These are phyloP conservation scores for Trichoderma orchidacearum DNA, from an alignment of 495 filamentous ascomycete species.

Conservation along the genomic window DNA sequence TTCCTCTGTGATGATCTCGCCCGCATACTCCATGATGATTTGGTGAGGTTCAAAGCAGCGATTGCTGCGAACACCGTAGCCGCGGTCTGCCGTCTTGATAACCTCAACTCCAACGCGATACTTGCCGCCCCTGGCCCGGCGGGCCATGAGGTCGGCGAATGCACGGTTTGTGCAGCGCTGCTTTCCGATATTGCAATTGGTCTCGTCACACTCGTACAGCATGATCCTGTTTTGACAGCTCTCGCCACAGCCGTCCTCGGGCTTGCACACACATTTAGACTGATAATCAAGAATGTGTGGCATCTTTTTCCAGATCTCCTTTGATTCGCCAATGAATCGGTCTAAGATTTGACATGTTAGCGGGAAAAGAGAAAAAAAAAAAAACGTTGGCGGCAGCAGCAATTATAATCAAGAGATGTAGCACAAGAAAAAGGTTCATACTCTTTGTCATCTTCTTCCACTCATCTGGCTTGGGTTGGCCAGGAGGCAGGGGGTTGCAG, in stretches of 20 bases:
- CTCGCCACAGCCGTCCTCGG: conserved; percentile 71
- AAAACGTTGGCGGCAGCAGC: conserved; percentile 10
- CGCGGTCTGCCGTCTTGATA: conserved; percentile 74
- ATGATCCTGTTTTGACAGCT: conserved; percentile 88
- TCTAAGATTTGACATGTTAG: conserved; percentile 33
- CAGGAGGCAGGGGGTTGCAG: conserved; percentile 70
- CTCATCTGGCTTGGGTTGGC: conserved; percentile 80
- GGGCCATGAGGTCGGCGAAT: conserved; percentile 66
- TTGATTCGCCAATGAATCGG: conserved; percentile 83
- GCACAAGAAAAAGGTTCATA: conserved; percentile 18
- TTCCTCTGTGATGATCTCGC: conserved; percentile 88
- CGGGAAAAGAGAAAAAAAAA: conserved; percentile 4
- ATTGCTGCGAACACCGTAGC: conserved; percentile 83
- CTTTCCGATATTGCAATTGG: conserved; percentile 66
- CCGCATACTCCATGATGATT: conserved; percentile 96
- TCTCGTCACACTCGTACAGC: conserved; percentile 90
- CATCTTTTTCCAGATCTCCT: conserved; percentile 69
- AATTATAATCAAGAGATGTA: conserved; percentile 2
- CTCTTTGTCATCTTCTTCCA: conserved; percentile 86
- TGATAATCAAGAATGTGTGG: conserved; percentile 59
- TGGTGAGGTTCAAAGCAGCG: conserved; percentile 78
- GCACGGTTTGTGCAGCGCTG: conserved; percentile 70
- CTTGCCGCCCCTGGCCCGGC: conserved; percentile 63
- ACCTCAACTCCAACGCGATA: conserved; percentile 91
- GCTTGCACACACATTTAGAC: conserved; percentile 63